phyloP scores from a whole-genome alignment of 1,284 basidiomycete species.

The Golubevia sp. region DNA sequence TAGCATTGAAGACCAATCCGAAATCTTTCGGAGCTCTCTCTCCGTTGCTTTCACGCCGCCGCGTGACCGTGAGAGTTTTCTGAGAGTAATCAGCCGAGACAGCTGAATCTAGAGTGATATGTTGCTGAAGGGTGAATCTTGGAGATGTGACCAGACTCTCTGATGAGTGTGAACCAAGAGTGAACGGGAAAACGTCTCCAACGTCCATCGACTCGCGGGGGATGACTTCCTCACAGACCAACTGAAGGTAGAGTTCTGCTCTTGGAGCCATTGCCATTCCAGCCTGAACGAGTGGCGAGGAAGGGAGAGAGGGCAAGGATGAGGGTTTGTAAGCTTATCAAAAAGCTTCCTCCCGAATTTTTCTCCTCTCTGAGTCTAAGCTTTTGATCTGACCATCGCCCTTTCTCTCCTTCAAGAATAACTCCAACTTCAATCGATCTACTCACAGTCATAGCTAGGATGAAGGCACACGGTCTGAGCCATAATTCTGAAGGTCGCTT shows the following conservation, averaged over 20 bases:
- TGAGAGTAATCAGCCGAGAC: too few species aligned
- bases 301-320: not conserved
- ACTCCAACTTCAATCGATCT: not conserved
- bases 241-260: constrained; percentile 44
- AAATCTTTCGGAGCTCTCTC: too few species aligned
- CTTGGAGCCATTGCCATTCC: constrained; percentile 50
- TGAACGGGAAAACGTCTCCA: too few species aligned
- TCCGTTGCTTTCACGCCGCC: too few species aligned
- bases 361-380: too few species aligned
- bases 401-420: not conserved
- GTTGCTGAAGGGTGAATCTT: too few species aligned
- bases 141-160: too few species aligned
- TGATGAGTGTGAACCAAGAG: too few species aligned
- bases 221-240: constrained; percentile 44
- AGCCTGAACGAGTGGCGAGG: not conserved
- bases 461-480: not conserved
- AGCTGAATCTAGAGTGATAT: too few species aligned
- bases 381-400: not conserved
- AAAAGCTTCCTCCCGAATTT: not conserved
- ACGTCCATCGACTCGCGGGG: not conserved
- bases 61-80: too few species aligned
- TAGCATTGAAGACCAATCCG: too few species aligned
- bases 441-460: constrained; percentile 4
- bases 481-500: not conserved
- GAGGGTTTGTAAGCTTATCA: not conserved